Conservation (phyloP, 2,329 filamentous ascomycete genomes). For the Xylaria sp. region DNA sequence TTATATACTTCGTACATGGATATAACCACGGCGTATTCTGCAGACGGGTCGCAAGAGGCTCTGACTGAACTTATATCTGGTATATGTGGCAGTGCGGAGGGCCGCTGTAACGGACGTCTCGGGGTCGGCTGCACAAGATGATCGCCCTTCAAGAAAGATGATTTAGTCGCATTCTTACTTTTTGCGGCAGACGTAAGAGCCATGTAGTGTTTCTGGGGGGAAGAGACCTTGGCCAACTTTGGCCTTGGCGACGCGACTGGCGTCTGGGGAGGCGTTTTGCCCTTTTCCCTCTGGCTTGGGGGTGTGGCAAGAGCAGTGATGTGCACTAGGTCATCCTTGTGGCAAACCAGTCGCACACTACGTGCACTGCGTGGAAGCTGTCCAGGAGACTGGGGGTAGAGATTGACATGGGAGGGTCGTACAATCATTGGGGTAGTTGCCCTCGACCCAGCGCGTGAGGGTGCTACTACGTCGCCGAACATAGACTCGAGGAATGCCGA, state of each 20-base stretch:
- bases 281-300: slow-evolving; percentile 38
- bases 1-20: slow-evolving; percentile 99
- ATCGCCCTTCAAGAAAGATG: slow-evolving; percentile 58
- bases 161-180: slow-evolving; percentile 61
- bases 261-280: slow-evolving; percentile 20
- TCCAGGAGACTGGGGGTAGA: slow-evolving; percentile 41
- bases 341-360: slow-evolving; percentile 58
- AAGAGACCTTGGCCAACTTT: slow-evolving; percentile 49
- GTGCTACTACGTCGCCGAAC: slow-evolving; percentile 71
- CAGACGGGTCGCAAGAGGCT: slow-evolving; percentile 71
- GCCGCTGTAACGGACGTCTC: slow-evolving; percentile 72
- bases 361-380: slow-evolving; percentile 50
- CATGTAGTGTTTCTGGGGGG: slow-evolving; percentile 54
- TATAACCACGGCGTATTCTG: slow-evolving; percentile 87
- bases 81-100: slow-evolving; percentile 75
- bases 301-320: slow-evolving; percentile 45
- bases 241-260: slow-evolving; percentile 42
- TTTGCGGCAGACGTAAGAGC: slow-evolving; percentile 57
- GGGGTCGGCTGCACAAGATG: slow-evolving; percentile 63
- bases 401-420: slow-evolving; percentile 56
- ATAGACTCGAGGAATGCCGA: slow-evolving; percentile 80
- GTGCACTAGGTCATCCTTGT: slow-evolving; percentile 43
- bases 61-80: slow-evolving; percentile 79
- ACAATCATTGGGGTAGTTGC: slow-evolving; percentile 76
- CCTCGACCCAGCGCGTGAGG: slow-evolving; percentile 69